Evolutionary conservation across 257 asterid species (phyloP), one percentile per base, ranked within the genome.

Genomic region (Gardenia jasminoides): DNA sequence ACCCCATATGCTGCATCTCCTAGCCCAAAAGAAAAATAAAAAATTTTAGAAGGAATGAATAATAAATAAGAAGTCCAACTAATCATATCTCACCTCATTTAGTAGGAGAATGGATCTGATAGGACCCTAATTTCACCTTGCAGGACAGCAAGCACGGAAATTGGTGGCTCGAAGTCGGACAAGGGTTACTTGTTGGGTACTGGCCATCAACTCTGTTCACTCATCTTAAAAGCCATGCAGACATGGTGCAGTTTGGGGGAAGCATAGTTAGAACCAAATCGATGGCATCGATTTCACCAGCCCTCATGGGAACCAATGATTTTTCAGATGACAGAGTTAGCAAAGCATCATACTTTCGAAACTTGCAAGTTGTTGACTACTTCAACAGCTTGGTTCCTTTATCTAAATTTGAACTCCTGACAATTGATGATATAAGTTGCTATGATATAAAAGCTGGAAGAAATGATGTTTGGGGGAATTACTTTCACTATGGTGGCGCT

Each of bases 61-160:
- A 36, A 36, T 36, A 36, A 36, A 36, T 36, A 36, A 36, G 4
- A 36, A 36, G 4, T 36, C 4, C 41, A 52, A 43, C n/a, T 67
- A 28, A 36, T 36, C 41, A 36, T 36, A 36, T 36, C 41, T 36
- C 41, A 36, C 4, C 41, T 36, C 15, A 39, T 19, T 67, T 24
- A 7, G 41, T 36, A 67, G 39, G 9, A 17, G 0, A 19, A 10
- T 36, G 31, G 10, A 48, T 54, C 17, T 43, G 1, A 26, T 11
- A 7, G 46, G 41, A 36, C 41, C 4, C 41, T 36, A 26, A 73
- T 59, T 76, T 67, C 12, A 9, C 33, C 39, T 1, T 52, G 65
- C 83, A 94, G 98, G 98, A 94, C 79, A 97, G 97, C 9, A 92
- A 92, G 71, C 97, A 94, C 78, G 98, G 98, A n/a, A 94, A 94